Conservation (phyloP, 352 stramenopile species). For the Globisporangium orthogonon region DNA sequence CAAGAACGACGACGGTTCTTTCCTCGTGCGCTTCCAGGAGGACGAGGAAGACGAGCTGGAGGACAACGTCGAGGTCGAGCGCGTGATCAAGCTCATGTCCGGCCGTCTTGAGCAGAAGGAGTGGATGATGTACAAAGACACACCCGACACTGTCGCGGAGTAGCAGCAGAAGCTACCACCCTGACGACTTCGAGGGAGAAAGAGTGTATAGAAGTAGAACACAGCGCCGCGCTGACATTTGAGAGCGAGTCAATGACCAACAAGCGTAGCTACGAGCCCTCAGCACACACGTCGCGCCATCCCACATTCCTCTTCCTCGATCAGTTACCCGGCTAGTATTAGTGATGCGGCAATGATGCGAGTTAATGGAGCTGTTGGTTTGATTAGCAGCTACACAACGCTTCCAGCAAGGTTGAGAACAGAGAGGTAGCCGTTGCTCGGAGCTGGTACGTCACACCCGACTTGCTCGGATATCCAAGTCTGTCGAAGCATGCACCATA, state of each 20-base stretch:
- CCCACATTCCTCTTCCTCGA: background rate
- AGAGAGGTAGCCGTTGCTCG: slow-evolving; percentile 37
- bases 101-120: slow-evolving; percentile 57
- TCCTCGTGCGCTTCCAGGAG: slow-evolving; percentile 56
- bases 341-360: too few relatives aligned
- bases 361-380: background rate
- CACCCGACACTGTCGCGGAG: slow-evolving; percentile 7
- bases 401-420: slow-evolving; percentile 34
- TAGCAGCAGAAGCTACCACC: background rate
- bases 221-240: background rate
- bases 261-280: background rate
- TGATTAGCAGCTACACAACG: slow-evolving; percentile 23
- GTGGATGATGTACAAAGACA: slow-evolving; percentile 72
- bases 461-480: slow-evolving; percentile 44
- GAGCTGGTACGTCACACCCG: slow-evolving; percentile 20
- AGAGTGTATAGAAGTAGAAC: background rate
- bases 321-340: too few relatives aligned
- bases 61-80: slow-evolving; percentile 31
- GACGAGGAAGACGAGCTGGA: slow-evolving; percentile 52
- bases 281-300: background rate
- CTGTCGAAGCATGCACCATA: slow-evolving; percentile 8
- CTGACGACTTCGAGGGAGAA: background rate
- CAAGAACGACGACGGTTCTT: slow-evolving; percentile 43
- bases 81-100: slow-evolving; percentile 63
- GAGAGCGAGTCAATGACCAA: background rate